Evolutionary conservation across 2,329 filamentous ascomycete species (phyloP).

Genomic region (Samsoniella hepiali): DNA sequence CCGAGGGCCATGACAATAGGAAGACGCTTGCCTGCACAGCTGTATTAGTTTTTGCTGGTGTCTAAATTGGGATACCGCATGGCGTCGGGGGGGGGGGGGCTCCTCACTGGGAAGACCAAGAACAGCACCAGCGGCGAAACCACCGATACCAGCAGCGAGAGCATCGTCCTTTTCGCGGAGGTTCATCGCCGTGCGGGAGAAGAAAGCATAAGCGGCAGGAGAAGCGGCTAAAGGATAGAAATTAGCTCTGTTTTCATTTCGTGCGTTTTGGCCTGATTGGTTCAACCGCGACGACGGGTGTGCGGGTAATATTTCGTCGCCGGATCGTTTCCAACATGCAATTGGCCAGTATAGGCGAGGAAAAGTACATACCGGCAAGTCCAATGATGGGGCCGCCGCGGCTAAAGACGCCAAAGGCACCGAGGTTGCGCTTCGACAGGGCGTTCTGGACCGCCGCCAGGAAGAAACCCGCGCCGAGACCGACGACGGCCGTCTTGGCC

Average conservation of each 20-base stretch:
- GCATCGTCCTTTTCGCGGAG: constrained; percentile 79
- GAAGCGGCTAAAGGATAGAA: constrained; percentile 45
- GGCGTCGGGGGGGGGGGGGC: neutral
- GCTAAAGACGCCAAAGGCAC: constrained; percentile 76
- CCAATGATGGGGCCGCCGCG: constrained; percentile 72
- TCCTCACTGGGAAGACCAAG: constrained; percentile 69
- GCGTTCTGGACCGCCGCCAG: constrained; percentile 82
- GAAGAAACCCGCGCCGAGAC: constrained; percentile 66
- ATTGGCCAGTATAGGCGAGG: neutral
- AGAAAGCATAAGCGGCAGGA: constrained; percentile 75
- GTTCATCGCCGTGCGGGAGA: constrained; percentile 74
- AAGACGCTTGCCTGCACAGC: constrained; percentile 48
- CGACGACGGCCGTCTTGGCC: constrained; percentile 61
- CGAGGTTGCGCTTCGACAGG: constrained; percentile 76
- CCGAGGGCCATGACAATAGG: constrained; percentile 69
- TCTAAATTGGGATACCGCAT: neutral
- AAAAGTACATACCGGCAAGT: constrained; percentile 32
- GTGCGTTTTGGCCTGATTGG: neutral
- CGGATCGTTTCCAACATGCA: constrained; percentile 16
- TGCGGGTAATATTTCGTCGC: neutral
- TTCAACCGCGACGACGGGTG: neutral
- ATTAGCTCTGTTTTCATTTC: constrained; percentile 19
- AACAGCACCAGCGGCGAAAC: constrained; percentile 71
- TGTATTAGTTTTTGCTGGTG: neutral
- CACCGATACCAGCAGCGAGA: constrained; percentile 70